A percentile compares a stretch with the other conserved stretches of the same genome.
Conservation (phyloP, 495 filamentous ascomycete species). For the Penicillium alfredii region DNA sequence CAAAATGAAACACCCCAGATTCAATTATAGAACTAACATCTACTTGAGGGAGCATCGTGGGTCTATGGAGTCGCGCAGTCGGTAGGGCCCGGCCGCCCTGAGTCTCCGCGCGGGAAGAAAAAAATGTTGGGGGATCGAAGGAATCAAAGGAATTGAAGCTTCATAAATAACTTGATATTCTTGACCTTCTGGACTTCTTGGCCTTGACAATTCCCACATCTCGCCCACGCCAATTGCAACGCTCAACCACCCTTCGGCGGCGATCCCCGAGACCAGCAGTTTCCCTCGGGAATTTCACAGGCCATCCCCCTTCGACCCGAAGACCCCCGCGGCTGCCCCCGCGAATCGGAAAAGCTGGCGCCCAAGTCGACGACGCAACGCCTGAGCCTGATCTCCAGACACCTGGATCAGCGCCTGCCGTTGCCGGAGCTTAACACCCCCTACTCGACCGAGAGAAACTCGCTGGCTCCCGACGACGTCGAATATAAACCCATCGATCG, state of each 20-base stretch:
- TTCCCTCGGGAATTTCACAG: slow-evolving; percentile 26
- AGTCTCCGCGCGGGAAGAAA: no score
- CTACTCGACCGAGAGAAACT: slow-evolving; percentile 58
- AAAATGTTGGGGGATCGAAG: no score
- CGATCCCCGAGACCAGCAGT: slow-evolving; percentile 28
- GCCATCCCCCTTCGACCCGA: slow-evolving; percentile 17
- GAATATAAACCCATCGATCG: slow-evolving; percentile 49
- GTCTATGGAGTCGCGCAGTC: no score
- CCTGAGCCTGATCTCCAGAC: slow-evolving; percentile 73
- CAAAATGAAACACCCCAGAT: no score
- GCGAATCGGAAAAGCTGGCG: slow-evolving; percentile 48
- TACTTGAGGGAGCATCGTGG: no score
- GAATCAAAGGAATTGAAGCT: no score
- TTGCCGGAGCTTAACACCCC: slow-evolving; percentile 59
- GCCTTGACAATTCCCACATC: no score
- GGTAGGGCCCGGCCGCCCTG: no score
- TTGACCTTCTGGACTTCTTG: no score
- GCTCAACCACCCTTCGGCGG: slow-evolving; percentile 18
- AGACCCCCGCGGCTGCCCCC: slow-evolving; percentile 30
- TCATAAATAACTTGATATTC: no score
- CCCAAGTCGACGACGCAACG: slow-evolving; percentile 56
- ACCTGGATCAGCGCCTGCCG: slow-evolving; percentile 59
- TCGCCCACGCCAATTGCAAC: no score
- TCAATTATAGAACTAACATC: no score
- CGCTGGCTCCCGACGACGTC: slow-evolving; percentile 49